These are phyloP conservation scores for Hypoxylon trugodes DNA, from an alignment of 495 filamentous ascomycete genomes.

Conservation along the genomic window DNA sequence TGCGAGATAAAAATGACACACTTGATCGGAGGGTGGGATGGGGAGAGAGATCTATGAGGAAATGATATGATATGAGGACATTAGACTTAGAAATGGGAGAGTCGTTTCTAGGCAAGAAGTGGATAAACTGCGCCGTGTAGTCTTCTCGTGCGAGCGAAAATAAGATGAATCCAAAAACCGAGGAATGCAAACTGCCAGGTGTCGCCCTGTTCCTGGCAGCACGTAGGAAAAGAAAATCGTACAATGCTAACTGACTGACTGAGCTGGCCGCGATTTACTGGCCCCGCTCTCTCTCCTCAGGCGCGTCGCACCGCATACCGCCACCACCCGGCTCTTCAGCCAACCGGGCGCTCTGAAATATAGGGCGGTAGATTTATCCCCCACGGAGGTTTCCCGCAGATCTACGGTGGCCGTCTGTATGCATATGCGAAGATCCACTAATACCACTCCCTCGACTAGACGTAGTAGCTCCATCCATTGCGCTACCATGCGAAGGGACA, in stretches of 20 bases:
- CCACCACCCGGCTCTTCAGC: constrained; percentile 33
- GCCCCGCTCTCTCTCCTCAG: constrained; percentile 5
- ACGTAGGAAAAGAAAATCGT: constrained; percentile 17
- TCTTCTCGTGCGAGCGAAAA: constrained; percentile 20
- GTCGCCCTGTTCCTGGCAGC: constrained; percentile 27
- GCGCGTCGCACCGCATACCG: constrained; percentile 35
- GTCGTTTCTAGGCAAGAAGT: neutral
- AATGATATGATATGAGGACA: constrained; percentile 10
- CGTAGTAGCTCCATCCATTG: constrained; percentile 29
- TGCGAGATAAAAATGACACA: constrained; percentile 34
- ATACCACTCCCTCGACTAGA: constrained; percentile 21
- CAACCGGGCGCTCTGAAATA: constrained; percentile 34
- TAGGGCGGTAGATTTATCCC: constrained; percentile 30
- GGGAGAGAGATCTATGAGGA: constrained; percentile 14
- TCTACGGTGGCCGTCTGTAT: constrained; percentile 40
- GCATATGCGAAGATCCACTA: constrained; percentile 34
- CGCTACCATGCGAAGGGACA: constrained; percentile 16
- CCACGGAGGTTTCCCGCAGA: constrained; percentile 47
- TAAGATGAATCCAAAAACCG: constrained; percentile 6
- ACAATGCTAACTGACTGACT: constrained; percentile 29
- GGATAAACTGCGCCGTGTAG: neutral
- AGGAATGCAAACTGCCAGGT: constrained; percentile 12
- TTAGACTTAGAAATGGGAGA: constrained; percentile 4
- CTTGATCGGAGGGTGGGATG: constrained; percentile 14
- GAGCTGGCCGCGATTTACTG: constrained; percentile 22